Percentiles rank a stretch among this genome's conserved stretches.
Evolutionary conservation across 192 early-diverging fungal species (phyloP).

Genomic region (Linnemannia schmuckeri): DNA sequence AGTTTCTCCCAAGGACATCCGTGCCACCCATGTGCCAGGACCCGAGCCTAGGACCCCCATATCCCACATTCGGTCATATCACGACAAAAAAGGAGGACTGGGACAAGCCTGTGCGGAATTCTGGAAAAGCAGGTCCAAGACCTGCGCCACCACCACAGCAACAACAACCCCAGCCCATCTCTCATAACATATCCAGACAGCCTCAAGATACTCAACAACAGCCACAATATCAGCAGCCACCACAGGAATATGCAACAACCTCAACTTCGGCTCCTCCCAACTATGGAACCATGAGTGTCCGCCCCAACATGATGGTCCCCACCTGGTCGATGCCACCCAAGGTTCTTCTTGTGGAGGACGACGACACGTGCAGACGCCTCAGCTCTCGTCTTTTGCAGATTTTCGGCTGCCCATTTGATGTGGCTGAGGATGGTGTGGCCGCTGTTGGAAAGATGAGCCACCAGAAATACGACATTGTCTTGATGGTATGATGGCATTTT

Average conservation of each 20-base stretch:
- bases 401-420: constrained; percentile 76
- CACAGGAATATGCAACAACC: not conserved
- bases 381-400: constrained; percentile 65
- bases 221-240: constrained; percentile 24
- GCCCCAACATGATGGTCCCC: constrained; percentile 22
- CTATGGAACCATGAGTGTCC: constrained; percentile 3
- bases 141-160: constrained; percentile 6
- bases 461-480: constrained; percentile 78
- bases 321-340: constrained; percentile 63
- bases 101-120: constrained; percentile 15
- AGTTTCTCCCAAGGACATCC: constrained; percentile 3
- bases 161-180: constrained; percentile 15
- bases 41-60: constrained; percentile 31
- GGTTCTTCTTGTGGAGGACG: constrained; percentile 79
- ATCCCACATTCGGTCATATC: constrained; percentile 16
- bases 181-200: constrained; percentile 1
- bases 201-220: constrained; percentile 11
- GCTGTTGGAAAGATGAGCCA: constrained; percentile 71
- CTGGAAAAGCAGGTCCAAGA: constrained; percentile 2
- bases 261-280: not conserved
- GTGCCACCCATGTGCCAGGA: constrained; percentile 39
- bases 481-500: constrained; percentile 65
- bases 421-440: constrained; percentile 75
- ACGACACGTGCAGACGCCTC: constrained; percentile 63
- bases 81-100: constrained; percentile 39